A percentile compares a stretch with the other conserved stretches of the same genome.
Conservation (phyloP, 179 eudicot species). For the Drosera spatulata region DNA sequence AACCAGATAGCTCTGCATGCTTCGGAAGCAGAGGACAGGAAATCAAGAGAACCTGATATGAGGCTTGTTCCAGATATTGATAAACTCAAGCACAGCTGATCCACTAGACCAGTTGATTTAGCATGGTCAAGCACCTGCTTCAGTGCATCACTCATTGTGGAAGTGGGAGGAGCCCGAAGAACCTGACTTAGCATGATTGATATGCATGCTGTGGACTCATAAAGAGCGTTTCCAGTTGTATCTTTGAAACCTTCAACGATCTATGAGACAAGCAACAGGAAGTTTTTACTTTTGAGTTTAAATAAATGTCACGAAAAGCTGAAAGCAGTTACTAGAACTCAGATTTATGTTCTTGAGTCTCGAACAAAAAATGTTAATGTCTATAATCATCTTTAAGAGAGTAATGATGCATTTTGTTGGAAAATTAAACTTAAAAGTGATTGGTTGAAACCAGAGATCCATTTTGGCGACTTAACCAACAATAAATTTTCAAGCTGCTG, state of each 20-base stretch:
- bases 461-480: no score
- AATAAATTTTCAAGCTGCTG: no score
- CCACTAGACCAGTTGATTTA: conserved; percentile 51
- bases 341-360: background rate
- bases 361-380: background rate
- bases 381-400: no score
- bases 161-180: conserved; percentile 33
- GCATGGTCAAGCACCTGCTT: conserved; percentile 78
- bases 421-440: no score
- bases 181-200: conserved; percentile 63
- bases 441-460: no score
- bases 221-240: conserved; percentile 64
- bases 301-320: no score
- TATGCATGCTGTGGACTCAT: conserved; percentile 74
- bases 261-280: conserved; percentile 22
- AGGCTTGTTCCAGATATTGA: conserved; percentile 72
- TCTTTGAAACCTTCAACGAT: conserved; percentile 47
- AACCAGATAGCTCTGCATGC: conserved; percentile 84
- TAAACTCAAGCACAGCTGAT: conserved; percentile 54
- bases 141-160: conserved; percentile 28
- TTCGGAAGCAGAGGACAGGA: conserved; percentile 86
- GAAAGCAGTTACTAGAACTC: background rate
- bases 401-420: no score
- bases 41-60: conserved; percentile 72
- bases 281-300: no score